Conservation (phyloP, 1,284 basidiomycete genomes). For the Nidula niveotomentosa region DNA sequence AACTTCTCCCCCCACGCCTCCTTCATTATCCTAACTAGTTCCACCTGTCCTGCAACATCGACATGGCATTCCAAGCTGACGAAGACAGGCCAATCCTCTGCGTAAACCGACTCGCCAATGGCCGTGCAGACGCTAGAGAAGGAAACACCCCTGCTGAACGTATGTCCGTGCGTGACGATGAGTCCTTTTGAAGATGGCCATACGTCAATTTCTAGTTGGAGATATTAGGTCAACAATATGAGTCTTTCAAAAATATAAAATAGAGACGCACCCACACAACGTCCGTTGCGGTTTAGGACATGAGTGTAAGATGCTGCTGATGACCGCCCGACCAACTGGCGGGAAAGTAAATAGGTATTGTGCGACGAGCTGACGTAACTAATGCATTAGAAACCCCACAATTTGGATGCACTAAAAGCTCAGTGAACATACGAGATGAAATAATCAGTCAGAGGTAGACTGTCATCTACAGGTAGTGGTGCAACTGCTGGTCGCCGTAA, state of each 20-base stretch:
- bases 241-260: no score
- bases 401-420: conserved; percentile 1
- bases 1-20: conserved; percentile 57
- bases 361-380: conserved; percentile 49
- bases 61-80: conserved; percentile 69
- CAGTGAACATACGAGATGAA: conserved; percentile 52
- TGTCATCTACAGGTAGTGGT: conserved; percentile 36
- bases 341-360: conserved; percentile 64
- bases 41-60: conserved; percentile 42
- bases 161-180: conserved; percentile 63
- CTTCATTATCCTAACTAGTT: conserved; percentile 57
- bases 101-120: conserved; percentile 42
- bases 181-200: conserved; percentile 58
- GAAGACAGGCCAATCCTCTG: conserved; percentile 54
- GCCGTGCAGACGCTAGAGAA: conserved; percentile 53
- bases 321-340: conserved; percentile 57
- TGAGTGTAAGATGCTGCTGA: conserved; percentile 57
- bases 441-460: conserved; percentile 49
- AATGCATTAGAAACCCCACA: not conserved
- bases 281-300: conserved; percentile 50
- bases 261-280: conserved; percentile 47
- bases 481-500: conserved; percentile 33
- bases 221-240: no score
- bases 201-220: conserved; percentile 56
- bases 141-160: conserved; percentile 46